These are phyloP conservation scores for Pseudonitzschia multistriata DNA, from an alignment of 108 stramenopile genomes.

Conservation along the genomic window DNA sequence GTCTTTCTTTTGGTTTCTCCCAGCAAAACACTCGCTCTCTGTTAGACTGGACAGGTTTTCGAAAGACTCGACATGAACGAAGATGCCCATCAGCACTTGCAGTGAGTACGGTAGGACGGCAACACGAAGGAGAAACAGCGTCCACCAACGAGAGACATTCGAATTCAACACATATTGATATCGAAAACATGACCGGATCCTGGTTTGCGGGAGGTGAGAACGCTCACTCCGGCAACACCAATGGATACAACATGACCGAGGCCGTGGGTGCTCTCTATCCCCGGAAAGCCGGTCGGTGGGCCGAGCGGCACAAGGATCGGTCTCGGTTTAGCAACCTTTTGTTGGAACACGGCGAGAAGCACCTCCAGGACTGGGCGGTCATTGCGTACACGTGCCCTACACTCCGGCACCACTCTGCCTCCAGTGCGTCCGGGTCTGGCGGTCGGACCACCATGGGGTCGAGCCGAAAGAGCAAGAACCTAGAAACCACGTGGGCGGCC, in stretches of 20 bases:
- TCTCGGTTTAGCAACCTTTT: conserved; percentile 70
- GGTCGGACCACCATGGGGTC: neutral
- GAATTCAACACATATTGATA: neutral
- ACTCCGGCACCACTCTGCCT: neutral
- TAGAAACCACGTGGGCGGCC: conserved; percentile 16
- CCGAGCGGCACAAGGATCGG: conserved; percentile 3
- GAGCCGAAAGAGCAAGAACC: conserved; percentile 6
- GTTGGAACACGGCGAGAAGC: conserved; percentile 78
- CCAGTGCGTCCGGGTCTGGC: conserved; percentile 12
- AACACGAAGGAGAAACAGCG: neutral
- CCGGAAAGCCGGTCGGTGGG: conserved; percentile 25
- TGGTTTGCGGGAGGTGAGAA: conserved; percentile 24
- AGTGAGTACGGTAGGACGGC: too few relatives aligned
- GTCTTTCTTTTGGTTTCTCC: too few relatives aligned
- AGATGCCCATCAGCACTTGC: too few relatives aligned
- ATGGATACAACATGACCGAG: conserved; percentile 43
- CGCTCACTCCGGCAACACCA: neutral
- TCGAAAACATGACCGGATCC: conserved; percentile 19
- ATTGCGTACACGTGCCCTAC: conserved; percentile 43
- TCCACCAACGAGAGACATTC: neutral
- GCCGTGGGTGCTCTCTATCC: conserved; percentile 63
- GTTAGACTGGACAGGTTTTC: too few relatives aligned
- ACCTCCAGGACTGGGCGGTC: conserved; percentile 85
- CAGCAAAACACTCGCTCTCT: too few relatives aligned
- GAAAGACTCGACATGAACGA: too few relatives aligned